Evolutionary conservation across 139 green algal species (phyloP), one percentile per base, ranked within the genome.

Genomic region (Picochlorum costavermella): DNA sequence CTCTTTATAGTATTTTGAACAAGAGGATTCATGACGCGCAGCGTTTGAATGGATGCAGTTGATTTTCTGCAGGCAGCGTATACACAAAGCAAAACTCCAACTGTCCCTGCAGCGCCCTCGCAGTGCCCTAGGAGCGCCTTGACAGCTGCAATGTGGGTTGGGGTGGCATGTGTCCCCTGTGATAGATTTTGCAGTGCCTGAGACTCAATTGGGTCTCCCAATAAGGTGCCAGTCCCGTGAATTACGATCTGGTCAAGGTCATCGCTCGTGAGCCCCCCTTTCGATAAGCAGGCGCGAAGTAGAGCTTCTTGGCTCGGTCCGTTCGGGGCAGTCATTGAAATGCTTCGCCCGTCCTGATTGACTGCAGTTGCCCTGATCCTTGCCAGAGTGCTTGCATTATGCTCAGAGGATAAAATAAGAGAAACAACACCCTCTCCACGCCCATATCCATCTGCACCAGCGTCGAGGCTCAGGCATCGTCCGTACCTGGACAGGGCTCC

Each of bases 331-430:
- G 89, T 96, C 16, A 96, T 70, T 28, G 77, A 78, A 55, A 73
- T 88, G 44, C 81, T 90, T 26, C 88, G 78, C 4, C 90, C 90
- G 60, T 96, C 90, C 73, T 94, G 86, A 69, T 95, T 95, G 11
- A 96, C 86, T 2, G 86, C 73, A 26, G 17, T 23, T n/a, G 20
- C 62, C 11, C 16, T 44, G 10, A 60, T 17, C 1, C 28, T 10
- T 25, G 29, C 60, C n/a, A 66, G 26, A 63, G 13, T 23, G 13
- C 5, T 25, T 6, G 11, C 13, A 44, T 20, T 63, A 20, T 58
- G 26, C 1, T 30, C 25, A 17, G 23, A 16, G 6, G 14, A 16
- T 6, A 72, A 69, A 11, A 53, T 25, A 56, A 68, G 40, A 36
- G 51, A 70, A 16, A 40, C 65, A 25, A 64, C 53, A 10, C 56